Evolutionary conservation across 257 asterid genomes (phyloP).

Genomic region (Solanum bukasovii): DNA sequence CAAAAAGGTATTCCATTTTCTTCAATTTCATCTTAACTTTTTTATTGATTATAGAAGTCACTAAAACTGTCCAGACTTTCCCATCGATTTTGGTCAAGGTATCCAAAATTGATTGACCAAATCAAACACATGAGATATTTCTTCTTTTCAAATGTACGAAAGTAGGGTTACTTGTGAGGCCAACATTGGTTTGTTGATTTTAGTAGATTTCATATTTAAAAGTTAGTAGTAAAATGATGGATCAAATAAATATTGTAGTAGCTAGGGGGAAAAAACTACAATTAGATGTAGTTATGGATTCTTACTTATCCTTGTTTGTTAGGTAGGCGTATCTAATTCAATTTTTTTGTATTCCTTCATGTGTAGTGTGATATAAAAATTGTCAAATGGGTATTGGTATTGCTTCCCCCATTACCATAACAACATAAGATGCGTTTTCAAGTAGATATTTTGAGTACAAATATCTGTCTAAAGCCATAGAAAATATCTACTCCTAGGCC

Average conservation of each 20-base stretch:
- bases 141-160: neutral
- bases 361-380: neutral
- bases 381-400: neutral
- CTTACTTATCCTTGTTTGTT: neutral
- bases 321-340: neutral
- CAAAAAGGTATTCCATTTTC: too few relatives aligned
- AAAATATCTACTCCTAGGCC: neutral
- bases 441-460: neutral
- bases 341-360: neutral
- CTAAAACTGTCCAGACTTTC: too few relatives aligned
- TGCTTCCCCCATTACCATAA: neutral
- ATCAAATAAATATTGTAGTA: neutral
- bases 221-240: neutral
- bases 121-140: neutral
- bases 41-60: too few relatives aligned
- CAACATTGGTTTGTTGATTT: neutral
- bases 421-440: neutral
- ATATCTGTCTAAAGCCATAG: neutral
- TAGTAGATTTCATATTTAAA: neutral
- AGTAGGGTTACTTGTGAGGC: neutral
- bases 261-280: neutral
- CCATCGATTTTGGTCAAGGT: too few relatives aligned
- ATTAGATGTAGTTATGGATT: neutral
- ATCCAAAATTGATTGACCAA: too few relatives aligned
- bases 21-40: too few relatives aligned